Evolutionary conservation across 148 eudicot genomes (phyloP), one percentile per base, ranked within the genome.

Genomic region (Rheum nobile): DNA sequence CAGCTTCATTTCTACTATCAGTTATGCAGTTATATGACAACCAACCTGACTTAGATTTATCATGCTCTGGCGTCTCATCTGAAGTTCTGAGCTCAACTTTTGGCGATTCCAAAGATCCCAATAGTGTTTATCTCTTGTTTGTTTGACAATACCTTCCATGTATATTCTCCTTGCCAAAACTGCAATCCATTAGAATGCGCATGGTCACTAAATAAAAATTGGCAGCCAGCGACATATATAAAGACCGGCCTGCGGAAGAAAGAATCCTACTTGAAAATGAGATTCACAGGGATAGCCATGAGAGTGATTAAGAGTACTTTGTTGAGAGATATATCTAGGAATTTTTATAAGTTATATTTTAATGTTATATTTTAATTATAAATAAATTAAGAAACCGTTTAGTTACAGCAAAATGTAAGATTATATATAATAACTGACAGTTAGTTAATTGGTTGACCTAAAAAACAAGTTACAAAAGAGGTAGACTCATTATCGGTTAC

Each of bases 91-190:
- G 83, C 86, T 90, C 83, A 95, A 80, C 78, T 85, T 90, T 79
- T 90, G 96, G 42, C 88, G 84, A 80, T 88, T 82, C 97, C 99
- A 95, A 16, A 92, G 85, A 76, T 92, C 94, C 91, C 84, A 84
- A 79, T 88, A 95, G 79, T 83, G 88, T 71, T 70, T 86, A 83
- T 95, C 99, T 76, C 85, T 85, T 50, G 88, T 87, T 85, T 92
- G 99, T 82, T 83, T 92, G 72, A 95, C 78, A 77, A 95, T 82
- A 59, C 89, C 94, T 81, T 90, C 91, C 86, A 88, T 85, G 80
- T 90, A 91, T 79, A 79, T 65, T 83, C 84, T 88, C 85, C 90
- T 86, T 11, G 91, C 91, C 83, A 85, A 75, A 84, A 90, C 99
- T 95, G 80, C 34, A 81, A 52, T 69, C 73, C 72, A 73, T 75